phyloP scores from a whole-genome alignment of 257 asterid genomes.

The Solanum chiquidenum region DNA sequence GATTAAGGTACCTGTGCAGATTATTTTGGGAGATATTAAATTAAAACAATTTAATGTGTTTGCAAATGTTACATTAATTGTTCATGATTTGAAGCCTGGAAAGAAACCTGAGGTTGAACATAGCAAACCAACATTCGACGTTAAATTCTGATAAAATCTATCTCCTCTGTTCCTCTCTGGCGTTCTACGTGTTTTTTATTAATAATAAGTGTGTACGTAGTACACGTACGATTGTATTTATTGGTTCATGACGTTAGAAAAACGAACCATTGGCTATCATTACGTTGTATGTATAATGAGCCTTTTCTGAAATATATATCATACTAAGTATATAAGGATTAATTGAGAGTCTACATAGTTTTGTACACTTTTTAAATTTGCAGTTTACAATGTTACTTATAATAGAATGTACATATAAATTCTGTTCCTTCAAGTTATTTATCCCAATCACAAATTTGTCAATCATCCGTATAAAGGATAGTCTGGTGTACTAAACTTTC shows the following conservation, averaged over 20 bases:
- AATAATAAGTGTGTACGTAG: not conserved
- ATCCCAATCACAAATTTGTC: not conserved
- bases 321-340: not conserved
- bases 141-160: not conserved
- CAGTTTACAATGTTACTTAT: not conserved
- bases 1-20: slow-evolving; percentile 26
- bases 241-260: not conserved
- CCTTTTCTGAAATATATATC: not conserved
- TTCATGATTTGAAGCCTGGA: slow-evolving; percentile 29
- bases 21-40: slow-evolving; percentile 1
- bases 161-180: rapidly evolving
- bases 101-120: slow-evolving; percentile 21
- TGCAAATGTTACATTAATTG: slow-evolving; percentile 21
- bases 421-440: not conserved
- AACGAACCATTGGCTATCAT: not conserved
- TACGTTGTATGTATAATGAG: not conserved
- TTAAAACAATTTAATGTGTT: slow-evolving; percentile 12
- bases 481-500: not conserved
- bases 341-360: not conserved
- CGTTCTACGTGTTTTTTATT: not conserved
- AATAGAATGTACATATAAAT: not conserved
- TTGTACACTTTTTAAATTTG: not conserved
- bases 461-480: too few species aligned
- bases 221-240: not conserved
- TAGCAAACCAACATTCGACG: not conserved